phyloP scores from a whole-genome alignment of 257 asterid genomes.

The Capsicum pubescens region DNA sequence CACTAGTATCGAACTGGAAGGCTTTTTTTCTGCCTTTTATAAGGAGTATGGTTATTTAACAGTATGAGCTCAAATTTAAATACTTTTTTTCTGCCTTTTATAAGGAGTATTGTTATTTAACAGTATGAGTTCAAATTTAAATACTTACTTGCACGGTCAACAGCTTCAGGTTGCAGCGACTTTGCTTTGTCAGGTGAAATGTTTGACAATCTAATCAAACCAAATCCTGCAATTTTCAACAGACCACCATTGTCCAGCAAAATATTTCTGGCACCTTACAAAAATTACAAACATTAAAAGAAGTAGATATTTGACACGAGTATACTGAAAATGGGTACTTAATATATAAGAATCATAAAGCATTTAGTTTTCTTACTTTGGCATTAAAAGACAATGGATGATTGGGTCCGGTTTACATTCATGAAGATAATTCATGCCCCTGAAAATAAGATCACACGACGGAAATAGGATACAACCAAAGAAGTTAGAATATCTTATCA shows the following conservation, averaged over 20 bases:
- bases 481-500: not conserved
- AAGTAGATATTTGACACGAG: slow-evolving; percentile 29
- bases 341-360: slow-evolving; percentile 37
- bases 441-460: slow-evolving; percentile 39
- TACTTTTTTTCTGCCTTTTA: slow-evolving; percentile 38
- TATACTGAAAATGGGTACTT: slow-evolving; percentile 18
- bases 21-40: slow-evolving; percentile 7
- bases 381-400: slow-evolving; percentile 89
- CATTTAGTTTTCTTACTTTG: slow-evolving; percentile 91
- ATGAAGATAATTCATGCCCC: slow-evolving; percentile 98
- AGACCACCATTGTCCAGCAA: slow-evolving; percentile 99
- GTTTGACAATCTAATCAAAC: slow-evolving; percentile 63
- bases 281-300: slow-evolving; percentile 68
- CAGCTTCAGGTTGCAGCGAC: slow-evolving; percentile 64
- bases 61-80: slow-evolving; percentile 18
- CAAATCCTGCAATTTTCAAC: slow-evolving; percentile 94
- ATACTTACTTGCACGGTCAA: slow-evolving; percentile 83
- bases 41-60: not conserved
- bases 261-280: slow-evolving; percentile 99
- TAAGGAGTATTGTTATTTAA: not conserved
- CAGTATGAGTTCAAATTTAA: slow-evolving; percentile 12
- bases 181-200: slow-evolving; percentile 83
- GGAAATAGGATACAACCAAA: not conserved
- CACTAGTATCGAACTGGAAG: slow-evolving; percentile 20
- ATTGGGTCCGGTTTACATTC: slow-evolving; percentile 97